Base-by-base conservation (phyloP, 2,329 filamentous ascomycete genomes). In the Remersonia thermophila region DNA sequence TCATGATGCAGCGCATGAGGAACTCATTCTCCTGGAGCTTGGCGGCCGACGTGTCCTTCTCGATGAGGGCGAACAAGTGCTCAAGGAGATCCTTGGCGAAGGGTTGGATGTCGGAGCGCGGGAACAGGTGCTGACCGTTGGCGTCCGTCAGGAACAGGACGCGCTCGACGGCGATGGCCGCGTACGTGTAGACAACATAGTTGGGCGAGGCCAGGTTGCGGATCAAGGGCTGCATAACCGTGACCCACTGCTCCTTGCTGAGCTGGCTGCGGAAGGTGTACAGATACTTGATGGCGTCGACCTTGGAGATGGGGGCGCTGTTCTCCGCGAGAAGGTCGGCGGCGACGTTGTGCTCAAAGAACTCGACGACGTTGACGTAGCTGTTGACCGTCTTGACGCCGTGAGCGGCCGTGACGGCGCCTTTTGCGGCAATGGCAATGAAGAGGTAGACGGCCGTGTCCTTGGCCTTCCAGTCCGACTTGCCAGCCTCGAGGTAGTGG, bases 11-110 rank as follows among this genome's bases (percentile, higher is more conserved):
- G 51, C 86, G 83, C 87, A 98, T 96, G 53, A 98, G 59, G 57
- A 96, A 98, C 55, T 98, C 91, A 54, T 98, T 98, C 60, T 98
- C 91, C 55, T 98, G 91, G 43, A 98, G 77, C 67, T 96, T 98
- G 46, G 89, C 77, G 1, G 93, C 81, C 9, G 82, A 80, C 3
- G 71, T 68, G 49, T 94, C 81, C 54, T 82, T 84, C 54, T 93
- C 83, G 46, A 98, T 85, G 35, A 98, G 69, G 45, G 80, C 79
- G 68, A 98, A 96, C 10, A 98, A 68, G 53, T 96, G 89, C 36
- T 84, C 72, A 14, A 96, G 66, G 2, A 98, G 72, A 48, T 93
- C 85, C 56, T 86, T 87, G 16, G 89, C 77, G 43, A 91, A 75
- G 0, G 81, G 80, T 40, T 80, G 73, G 37, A 98, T 84, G 46